Percentiles rank a stretch among this genome's conserved stretches.
Conservation (phyloP, 352 stramenopile species). For the Phytophthora foliorum region DNA sequence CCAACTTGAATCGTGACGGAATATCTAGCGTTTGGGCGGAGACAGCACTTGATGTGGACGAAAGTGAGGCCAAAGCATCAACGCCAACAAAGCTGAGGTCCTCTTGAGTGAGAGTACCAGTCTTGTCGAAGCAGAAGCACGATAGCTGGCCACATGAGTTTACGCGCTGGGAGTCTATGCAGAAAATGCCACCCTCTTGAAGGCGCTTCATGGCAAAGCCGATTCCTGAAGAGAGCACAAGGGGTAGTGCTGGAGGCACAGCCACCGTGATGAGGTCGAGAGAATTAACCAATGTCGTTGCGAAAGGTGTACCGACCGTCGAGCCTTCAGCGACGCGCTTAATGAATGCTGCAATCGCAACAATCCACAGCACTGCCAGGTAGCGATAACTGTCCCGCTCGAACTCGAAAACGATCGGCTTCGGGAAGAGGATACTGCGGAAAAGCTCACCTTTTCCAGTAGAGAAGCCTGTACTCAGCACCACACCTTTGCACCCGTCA, state of each 20-base stretch:
- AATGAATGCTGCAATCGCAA: slow-evolving; percentile 64
- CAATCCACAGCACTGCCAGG: slow-evolving; percentile 46
- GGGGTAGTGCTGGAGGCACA: slow-evolving; percentile 61
- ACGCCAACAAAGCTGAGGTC: slow-evolving; percentile 45
- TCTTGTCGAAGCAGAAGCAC: slow-evolving; percentile 77
- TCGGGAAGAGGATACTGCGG: slow-evolving; percentile 69
- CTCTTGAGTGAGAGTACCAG: slow-evolving; percentile 60
- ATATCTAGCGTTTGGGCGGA: slow-evolving; percentile 7
- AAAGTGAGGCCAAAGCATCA: not conserved
- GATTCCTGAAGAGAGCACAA: slow-evolving; percentile 66
- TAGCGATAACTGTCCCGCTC: slow-evolving; percentile 79
- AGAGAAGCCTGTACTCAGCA: slow-evolving; percentile 66
- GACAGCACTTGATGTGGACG: slow-evolving; percentile 3
- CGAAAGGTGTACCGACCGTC: slow-evolving; percentile 26
- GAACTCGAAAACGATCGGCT: slow-evolving; percentile 64
- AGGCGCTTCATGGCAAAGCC: slow-evolving; percentile 63
- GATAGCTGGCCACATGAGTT: slow-evolving; percentile 61
- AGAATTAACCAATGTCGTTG: slow-evolving; percentile 52
- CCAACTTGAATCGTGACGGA: slow-evolving; percentile 31
- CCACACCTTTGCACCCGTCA: slow-evolving; percentile 42
- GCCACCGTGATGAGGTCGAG: slow-evolving; percentile 76
- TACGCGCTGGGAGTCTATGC: slow-evolving; percentile 67
- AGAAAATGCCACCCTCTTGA: slow-evolving; percentile 52
- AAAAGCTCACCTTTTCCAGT: slow-evolving; percentile 75
- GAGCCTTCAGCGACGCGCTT: slow-evolving; percentile 50